Evolutionary conservation across 345 rosid species (phyloP).

Genomic region (Eucalyptus microcorys): DNA sequence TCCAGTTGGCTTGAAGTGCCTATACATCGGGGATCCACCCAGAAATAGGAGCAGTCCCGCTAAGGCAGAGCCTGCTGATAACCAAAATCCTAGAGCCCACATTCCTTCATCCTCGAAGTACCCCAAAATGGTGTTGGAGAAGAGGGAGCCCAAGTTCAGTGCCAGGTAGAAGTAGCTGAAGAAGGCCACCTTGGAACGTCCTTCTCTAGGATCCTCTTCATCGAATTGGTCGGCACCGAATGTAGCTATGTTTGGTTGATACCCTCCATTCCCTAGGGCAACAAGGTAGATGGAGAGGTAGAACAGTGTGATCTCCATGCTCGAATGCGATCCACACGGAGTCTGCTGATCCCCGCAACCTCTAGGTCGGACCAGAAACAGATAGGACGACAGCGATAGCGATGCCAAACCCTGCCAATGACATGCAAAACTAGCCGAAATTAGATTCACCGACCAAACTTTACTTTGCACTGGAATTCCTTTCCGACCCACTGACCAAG

Average conservation of each 20-base stretch:
- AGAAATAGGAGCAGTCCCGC: slow-evolving; percentile 72
- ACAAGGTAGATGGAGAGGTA: slow-evolving; percentile 83
- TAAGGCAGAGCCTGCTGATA: slow-evolving; percentile 74
- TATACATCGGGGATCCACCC: slow-evolving; percentile 55
- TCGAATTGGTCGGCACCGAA: slow-evolving; percentile 98
- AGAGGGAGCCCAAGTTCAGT: slow-evolving; percentile 87
- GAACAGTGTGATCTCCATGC: slow-evolving; percentile 51
- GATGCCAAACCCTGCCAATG: slow-evolving; percentile 57
- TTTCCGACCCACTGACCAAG: not conserved
- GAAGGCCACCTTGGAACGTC: slow-evolving; percentile 72
- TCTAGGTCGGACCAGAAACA: slow-evolving; percentile 67
- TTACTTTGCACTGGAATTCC: not conserved
- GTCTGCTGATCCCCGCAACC: slow-evolving; percentile 70
- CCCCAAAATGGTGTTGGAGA: slow-evolving; percentile 85
- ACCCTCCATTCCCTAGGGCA: slow-evolving; percentile 94
- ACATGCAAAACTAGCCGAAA: not conserved
- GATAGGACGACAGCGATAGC: slow-evolving; percentile 61
- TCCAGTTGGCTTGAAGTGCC: slow-evolving; percentile 84
- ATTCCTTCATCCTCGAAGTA: slow-evolving; percentile 87
- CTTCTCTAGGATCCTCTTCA: slow-evolving; percentile 82
- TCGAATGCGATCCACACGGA: slow-evolving; percentile 69
- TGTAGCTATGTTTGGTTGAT: slow-evolving; percentile 95
- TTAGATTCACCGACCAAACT: not conserved
- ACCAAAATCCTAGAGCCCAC: slow-evolving; percentile 99
- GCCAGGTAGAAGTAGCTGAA: slow-evolving; percentile 98